Evolutionary conservation across 176 grass and related monocot species (phyloP), one percentile per base, ranked within the genome.

Genomic region (Aegilops tauschii): DNA sequence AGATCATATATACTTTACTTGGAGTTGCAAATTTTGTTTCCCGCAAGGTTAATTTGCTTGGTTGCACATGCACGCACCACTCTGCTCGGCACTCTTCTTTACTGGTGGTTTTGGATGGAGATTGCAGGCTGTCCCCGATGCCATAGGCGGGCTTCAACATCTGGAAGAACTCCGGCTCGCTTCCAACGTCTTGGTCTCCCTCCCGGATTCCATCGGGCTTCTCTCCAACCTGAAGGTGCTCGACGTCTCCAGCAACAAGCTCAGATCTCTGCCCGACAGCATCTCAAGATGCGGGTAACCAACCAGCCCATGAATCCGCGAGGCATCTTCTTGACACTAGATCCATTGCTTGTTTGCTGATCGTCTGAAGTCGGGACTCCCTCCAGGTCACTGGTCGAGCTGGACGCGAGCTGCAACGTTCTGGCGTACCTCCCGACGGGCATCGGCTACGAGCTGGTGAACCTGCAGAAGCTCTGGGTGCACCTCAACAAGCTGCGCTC

Each of bases 401-500:
- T 96, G 58, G 78, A 95, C 84, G 92, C 92, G 39, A 95, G 88
- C 85, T 98, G 94, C 90, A 98, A 96, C 77, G 84, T 86, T 12
- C 92, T 98, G 27, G 35, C 68, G 35, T 98, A 96, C 84, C 84
- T 98, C 67, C 96, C 96, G 14, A 94, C 93, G 17, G 90, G 89
- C 88, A 95, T 98, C 9, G 96, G 90, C 1, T 78, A 93, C 70
- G 93, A 98, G 65, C 79, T 98, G 40, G 76, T 78, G 14, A 80
- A 88, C 44, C 92, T 98, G 82, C 74, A 83, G 78, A 85, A 86
- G 56, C 82, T 98, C 61, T 73, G 74, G 32, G 90, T 98, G 56
- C 92, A 98, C 80, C 92, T 98, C 10, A 98, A 98, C 88, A 98
- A 98, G 82, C 82, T 96, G 18, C 93, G 88, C 0, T 94, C 93